Percentiles rank a stretch among this genome's conserved stretches.
Conservation (phyloP, 2,329 filamentous ascomycete genomes). For the Chaetomium sp. region DNA sequence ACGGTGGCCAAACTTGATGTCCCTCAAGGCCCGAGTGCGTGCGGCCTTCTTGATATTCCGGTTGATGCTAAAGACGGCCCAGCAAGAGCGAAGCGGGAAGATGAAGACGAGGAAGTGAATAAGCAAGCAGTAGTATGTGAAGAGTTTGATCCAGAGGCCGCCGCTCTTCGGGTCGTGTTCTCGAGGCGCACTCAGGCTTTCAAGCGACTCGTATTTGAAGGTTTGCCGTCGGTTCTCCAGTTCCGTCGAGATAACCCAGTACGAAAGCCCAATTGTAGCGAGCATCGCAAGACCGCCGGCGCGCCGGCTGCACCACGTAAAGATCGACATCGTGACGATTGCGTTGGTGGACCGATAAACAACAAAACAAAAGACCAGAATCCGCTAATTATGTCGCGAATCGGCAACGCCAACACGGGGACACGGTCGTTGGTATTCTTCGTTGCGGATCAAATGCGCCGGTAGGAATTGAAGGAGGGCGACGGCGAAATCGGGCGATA, state of each 20-base stretch:
- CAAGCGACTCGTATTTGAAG: conserved; percentile 38
- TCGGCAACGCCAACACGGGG: conserved; percentile 2
- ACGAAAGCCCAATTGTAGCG: conserved; percentile 41
- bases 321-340: conserved; percentile 42
- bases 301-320: conserved; percentile 48
- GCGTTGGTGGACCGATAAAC: not conserved
- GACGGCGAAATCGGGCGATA: not conserved
- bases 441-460: not conserved
- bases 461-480: conserved; percentile 9
- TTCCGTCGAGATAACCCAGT: conserved; percentile 50
- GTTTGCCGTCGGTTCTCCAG: conserved; percentile 37
- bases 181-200: conserved; percentile 31
- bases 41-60: conserved; percentile 41
- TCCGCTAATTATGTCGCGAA: not conserved
- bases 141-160: conserved; percentile 47
- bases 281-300: conserved; percentile 51
- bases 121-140: conserved; percentile 59
- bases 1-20: conserved; percentile 40
- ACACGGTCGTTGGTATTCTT: not conserved
- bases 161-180: conserved; percentile 34
- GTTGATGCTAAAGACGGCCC: conserved; percentile 53
- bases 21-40: conserved; percentile 39
- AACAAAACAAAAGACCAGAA: not conserved
- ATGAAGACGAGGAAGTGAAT: conserved; percentile 58
- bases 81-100: conserved; percentile 58